These are phyloP conservation scores for Xylaria sp. DNA, from an alignment of 2,329 filamentous ascomycete species.

Conservation along the genomic window DNA sequence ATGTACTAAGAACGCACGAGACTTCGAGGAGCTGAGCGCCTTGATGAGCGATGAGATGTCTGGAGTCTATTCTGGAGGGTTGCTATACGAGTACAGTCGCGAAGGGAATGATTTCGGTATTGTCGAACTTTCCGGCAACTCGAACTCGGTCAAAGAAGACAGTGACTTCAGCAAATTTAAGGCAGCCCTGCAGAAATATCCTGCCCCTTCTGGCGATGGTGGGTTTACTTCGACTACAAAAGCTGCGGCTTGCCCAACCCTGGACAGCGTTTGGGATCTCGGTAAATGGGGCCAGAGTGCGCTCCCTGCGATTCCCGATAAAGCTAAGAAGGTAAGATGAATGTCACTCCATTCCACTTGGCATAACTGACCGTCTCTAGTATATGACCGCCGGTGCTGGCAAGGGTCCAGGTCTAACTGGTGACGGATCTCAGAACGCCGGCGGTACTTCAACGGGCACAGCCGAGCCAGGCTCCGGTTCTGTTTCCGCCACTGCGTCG, in stretches of 20 bases:
- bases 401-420: conserved; percentile 62
- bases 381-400: conserved; percentile 66
- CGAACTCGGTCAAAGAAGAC: conserved; percentile 64
- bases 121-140: conserved; percentile 69
- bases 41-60: conserved; percentile 88
- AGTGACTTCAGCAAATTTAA: conserved; percentile 70
- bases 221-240: conserved; percentile 61
- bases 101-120: conserved; percentile 85
- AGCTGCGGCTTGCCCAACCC: conserved; percentile 60
- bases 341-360: neutral
- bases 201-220: conserved; percentile 62
- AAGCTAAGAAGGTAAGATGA: conserved; percentile 53
- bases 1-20: conserved; percentile 82
- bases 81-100: conserved; percentile 93
- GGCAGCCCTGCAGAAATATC: conserved; percentile 59
- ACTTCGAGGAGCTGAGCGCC: conserved; percentile 81
- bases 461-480: conserved; percentile 54
- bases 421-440: conserved; percentile 64
- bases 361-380: conserved; percentile 44
- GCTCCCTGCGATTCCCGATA: conserved; percentile 63
- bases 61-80: conserved; percentile 89
- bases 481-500: conserved; percentile 50
- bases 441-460: conserved; percentile 58
- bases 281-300: conserved; percentile 53
- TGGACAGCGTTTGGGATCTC: conserved; percentile 62